A percentile compares a stretch with the other conserved stretches of the same genome.
These are phyloP conservation scores for Ophiostoma sp. DNA, from an alignment of 2,329 filamentous ascomycete species.

Conservation along the genomic window DNA sequence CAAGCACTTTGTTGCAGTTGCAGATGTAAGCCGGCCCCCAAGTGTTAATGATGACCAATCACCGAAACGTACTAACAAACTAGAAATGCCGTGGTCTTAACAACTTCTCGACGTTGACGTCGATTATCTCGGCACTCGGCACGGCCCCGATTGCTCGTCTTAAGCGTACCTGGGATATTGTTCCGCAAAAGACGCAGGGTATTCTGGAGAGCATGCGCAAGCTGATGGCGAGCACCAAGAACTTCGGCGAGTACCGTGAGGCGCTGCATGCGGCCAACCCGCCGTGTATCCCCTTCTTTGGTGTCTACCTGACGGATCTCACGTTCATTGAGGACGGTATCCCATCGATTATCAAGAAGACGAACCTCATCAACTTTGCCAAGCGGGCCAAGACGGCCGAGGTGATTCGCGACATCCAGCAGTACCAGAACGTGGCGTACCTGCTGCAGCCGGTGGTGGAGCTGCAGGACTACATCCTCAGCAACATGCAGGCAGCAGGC, in stretches of 20 bases:
- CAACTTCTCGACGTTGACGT: conserved; percentile 96
- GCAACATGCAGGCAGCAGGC: conserved; percentile 91
- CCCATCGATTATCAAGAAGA: conserved; percentile 92
- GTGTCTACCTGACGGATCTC: conserved; percentile 93
- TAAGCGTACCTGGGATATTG: conserved; percentile 90
- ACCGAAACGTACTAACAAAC: conserved; percentile 29
- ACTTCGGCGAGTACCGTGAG: conserved; percentile 96
- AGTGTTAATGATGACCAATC: not conserved
- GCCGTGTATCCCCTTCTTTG: conserved; percentile 97
- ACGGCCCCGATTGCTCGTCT: conserved; percentile 94
- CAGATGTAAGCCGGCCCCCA: conserved; percentile 66
- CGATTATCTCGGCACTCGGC: conserved; percentile 92
- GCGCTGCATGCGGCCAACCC: conserved; percentile 89
- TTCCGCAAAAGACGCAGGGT: conserved; percentile 78
- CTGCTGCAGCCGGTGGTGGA: conserved; percentile 84
- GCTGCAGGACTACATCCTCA: conserved; percentile 93
- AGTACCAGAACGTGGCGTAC: conserved; percentile 98
- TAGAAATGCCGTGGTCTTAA: conserved; percentile 92
- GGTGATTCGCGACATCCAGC: conserved; percentile 96
- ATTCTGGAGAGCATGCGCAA: conserved; percentile 88
- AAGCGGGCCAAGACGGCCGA: conserved; percentile 98
- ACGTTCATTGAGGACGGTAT: conserved; percentile 98
- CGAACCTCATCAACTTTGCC: conserved; percentile 95
- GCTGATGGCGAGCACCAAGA: conserved; percentile 96
- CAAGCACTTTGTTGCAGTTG: conserved; percentile 95